Evolutionary conservation across 2,329 filamentous ascomycete species (phyloP).

Genomic region (Beauveria medogensis): DNA sequence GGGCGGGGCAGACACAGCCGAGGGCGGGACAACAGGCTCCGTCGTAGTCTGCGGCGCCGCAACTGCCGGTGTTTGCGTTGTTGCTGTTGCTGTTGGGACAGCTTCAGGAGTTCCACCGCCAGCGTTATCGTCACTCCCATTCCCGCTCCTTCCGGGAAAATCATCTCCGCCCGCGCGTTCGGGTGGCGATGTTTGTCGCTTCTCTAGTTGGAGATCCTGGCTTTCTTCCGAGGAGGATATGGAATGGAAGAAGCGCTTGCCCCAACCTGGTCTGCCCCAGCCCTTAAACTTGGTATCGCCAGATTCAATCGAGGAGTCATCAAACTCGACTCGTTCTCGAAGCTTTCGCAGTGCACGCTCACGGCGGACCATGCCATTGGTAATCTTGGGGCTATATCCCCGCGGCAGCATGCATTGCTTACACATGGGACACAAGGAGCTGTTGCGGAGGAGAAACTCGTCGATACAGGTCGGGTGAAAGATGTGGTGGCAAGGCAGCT

Average conservation of each 20-base stretch:
- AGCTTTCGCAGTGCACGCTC: conserved; percentile 62
- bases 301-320: conserved; percentile 27
- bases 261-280: conserved; percentile 19
- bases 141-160: neutral
- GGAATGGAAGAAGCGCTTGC: conserved; percentile 26
- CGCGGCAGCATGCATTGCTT: conserved; percentile 72
- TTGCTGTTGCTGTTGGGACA: neutral
- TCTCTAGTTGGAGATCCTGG: conserved; percentile 6
- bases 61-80: neutral
- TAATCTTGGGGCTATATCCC: conserved; percentile 61
- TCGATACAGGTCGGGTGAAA: conserved; percentile 93
- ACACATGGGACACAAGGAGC: conserved; percentile 84
- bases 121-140: neutral
- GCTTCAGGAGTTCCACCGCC: neutral
- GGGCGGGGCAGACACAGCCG: conserved; percentile 3
- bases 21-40: neutral
- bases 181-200: neutral
- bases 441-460: conserved; percentile 67
- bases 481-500: conserved; percentile 84
- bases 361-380: conserved; percentile 77
- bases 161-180: conserved; percentile 1
- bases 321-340: conserved; percentile 42
- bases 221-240: conserved; percentile 17
- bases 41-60: neutral
- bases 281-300: conserved; percentile 27